phyloP scores from a whole-genome alignment of 2,329 filamentous ascomycete genomes.

The Colletotrichum sp. region DNA sequence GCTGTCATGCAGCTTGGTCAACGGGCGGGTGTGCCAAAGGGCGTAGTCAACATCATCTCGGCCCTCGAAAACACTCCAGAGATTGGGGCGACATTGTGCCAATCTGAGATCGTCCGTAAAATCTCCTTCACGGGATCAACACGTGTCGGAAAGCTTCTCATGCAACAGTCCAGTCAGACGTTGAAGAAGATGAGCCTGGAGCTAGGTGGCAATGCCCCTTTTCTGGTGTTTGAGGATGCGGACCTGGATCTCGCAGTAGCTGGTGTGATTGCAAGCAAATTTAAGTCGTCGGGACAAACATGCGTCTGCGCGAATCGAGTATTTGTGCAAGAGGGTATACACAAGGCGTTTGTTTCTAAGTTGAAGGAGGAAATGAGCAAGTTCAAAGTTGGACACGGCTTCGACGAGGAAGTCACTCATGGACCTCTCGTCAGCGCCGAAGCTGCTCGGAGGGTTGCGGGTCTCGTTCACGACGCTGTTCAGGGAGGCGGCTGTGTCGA shows the following conservation, averaged over 20 bases:
- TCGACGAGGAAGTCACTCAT: constrained; percentile 73
- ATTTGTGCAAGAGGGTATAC: constrained; percentile 79
- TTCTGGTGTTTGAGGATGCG: constrained; percentile 96
- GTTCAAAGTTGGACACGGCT: constrained; percentile 80
- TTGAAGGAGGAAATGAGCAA: constrained; percentile 74
- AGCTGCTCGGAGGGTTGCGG: constrained; percentile 78
- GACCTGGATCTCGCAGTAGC: constrained; percentile 84
- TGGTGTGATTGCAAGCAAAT: constrained; percentile 86
- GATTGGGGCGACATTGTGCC: constrained; percentile 79
- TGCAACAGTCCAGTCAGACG: constrained; percentile 86
- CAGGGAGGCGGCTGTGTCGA: constrained; percentile 78
- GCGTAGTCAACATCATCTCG: constrained; percentile 90
- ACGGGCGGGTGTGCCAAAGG: constrained; percentile 86
- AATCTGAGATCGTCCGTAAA: constrained; percentile 79
- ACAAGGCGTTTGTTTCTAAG: constrained; percentile 73
- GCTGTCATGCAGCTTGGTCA: constrained; percentile 86
- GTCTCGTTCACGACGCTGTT: constrained; percentile 80
- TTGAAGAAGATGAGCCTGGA: constrained; percentile 87
- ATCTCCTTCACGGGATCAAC: constrained; percentile 92
- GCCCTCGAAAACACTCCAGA: constrained; percentile 78
- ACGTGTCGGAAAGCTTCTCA: constrained; percentile 73
- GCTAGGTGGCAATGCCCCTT: constrained; percentile 92
- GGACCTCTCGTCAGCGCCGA: constrained; percentile 86
- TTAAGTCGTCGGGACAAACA: constrained; percentile 93
- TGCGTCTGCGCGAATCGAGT: constrained; percentile 90